phyloP scores from a whole-genome alignment of 1,284 basidiomycete species.

The Hymenochaete sp. region DNA sequence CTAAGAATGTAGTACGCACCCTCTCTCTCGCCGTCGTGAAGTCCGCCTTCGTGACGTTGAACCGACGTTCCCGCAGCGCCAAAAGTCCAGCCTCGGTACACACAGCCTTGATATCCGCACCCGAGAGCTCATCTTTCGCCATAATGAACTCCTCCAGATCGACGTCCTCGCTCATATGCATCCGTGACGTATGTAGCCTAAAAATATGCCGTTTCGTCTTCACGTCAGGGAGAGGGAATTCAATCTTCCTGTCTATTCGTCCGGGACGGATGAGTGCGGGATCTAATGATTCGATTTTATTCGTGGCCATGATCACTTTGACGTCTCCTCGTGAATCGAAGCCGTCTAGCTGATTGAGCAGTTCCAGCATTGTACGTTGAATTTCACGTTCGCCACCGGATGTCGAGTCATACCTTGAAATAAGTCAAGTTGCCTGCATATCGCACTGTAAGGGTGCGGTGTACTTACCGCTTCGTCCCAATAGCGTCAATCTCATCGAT shows the following conservation, averaged over 20 bases:
- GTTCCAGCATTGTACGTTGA: conserved; percentile 97
- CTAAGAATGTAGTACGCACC: conserved; percentile 36
- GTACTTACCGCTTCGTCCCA: conserved; percentile 86
- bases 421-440: too few species aligned
- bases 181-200: conserved; percentile 92
- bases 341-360: conserved; percentile 96
- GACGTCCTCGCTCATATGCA: conserved; percentile 89
- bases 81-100: conserved; percentile 95
- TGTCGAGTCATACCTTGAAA: conserved; percentile 94
- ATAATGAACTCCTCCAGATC: conserved; percentile 95
- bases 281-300: conserved; percentile 91
- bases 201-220: conserved; percentile 99
- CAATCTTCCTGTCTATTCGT: conserved; percentile 98
- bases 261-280: conserved; percentile 97
- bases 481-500: conserved; percentile 99
- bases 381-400: conserved; percentile 98
- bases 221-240: conserved; percentile 89
- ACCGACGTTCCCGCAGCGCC: conserved; percentile 89
- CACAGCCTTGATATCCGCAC: conserved; percentile 97
- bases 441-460: conserved; percentile 1
- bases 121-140: conserved; percentile 94
- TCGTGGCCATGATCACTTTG: conserved; percentile 94
- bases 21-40: conserved; percentile 85
- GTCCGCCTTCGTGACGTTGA: conserved; percentile 93
- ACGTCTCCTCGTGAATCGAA: conserved; percentile 99